phyloP scores from a whole-genome alignment of 2,329 filamentous ascomycete species.

The Raffaelea deltoideospora region DNA sequence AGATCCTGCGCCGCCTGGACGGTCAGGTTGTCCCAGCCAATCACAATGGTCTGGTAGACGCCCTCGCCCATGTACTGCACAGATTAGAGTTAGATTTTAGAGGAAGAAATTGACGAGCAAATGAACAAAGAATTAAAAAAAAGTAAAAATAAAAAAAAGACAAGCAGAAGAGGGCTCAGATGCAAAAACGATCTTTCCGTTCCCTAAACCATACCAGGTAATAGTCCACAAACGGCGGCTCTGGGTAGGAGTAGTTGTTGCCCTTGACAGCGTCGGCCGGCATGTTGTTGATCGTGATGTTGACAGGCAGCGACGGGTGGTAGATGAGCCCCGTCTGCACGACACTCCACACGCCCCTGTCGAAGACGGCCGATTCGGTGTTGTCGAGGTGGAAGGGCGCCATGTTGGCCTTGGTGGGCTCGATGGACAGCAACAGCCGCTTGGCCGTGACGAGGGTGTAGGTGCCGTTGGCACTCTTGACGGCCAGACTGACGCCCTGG shows the following conservation, averaged over 20 bases:
- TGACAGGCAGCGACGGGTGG: conserved; percentile 15
- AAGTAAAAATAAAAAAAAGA: not conserved
- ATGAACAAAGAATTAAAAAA: not conserved
- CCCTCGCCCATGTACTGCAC: conserved; percentile 13
- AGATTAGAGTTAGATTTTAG: not conserved
- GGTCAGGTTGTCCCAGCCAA: conserved; percentile 10
- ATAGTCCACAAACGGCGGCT: conserved; percentile 13
- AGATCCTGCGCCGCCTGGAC: conserved; percentile 12
- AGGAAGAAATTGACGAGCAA: not conserved
- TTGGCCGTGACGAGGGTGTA: conserved; percentile 17
- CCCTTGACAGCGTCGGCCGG: conserved; percentile 11
- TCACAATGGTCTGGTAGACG: conserved; percentile 14
- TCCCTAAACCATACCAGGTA: conserved; percentile 6
- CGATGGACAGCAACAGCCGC: conserved; percentile 20
- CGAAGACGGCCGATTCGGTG: conserved; percentile 16
- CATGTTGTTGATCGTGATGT: conserved; percentile 15
- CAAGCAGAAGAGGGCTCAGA: not conserved
- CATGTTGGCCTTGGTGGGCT: conserved; percentile 17
- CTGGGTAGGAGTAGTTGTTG: conserved; percentile 14
- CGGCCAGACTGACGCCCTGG: conserved; percentile 15
- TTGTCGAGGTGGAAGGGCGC: conserved; percentile 17
- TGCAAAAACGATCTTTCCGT: too few relatives aligned
- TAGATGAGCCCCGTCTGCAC: conserved; percentile 18
- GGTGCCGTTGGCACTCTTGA: conserved; percentile 10
- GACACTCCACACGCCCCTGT: conserved; percentile 16